These are phyloP conservation scores for Albatrellus ellisii DNA, from an alignment of 768 basidiomycete species.

Conservation along the genomic window DNA sequence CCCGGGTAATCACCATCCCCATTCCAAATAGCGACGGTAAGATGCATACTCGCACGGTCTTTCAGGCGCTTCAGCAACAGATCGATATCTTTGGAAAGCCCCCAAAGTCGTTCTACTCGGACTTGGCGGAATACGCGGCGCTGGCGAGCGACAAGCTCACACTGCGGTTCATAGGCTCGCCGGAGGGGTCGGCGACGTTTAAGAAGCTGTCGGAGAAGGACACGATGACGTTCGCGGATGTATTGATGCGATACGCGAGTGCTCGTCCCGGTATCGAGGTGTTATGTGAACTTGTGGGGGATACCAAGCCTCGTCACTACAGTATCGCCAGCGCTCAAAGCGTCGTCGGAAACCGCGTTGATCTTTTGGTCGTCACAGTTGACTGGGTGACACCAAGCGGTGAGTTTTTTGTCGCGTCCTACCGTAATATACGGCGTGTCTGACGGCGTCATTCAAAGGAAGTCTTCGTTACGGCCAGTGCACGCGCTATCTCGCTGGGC, in stretches of 20 bases:
- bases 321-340: conserved; percentile 95
- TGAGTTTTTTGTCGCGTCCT: conserved; percentile 24
- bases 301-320: conserved; percentile 96
- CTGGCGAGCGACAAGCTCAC: conserved; percentile 59
- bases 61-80: conserved; percentile 94
- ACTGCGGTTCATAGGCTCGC: conserved; percentile 83
- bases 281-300: conserved; percentile 80
- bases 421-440: not conserved
- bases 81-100: conserved; percentile 94
- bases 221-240: conserved; percentile 85
- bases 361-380: conserved; percentile 90
- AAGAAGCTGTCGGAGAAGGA: conserved; percentile 95
- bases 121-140: conserved; percentile 68
- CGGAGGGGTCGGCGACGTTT: conserved; percentile 85
- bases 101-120: conserved; percentile 89
- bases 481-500: conserved; percentile 81
- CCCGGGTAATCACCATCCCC: conserved; percentile 72
- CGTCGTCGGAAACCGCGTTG: conserved; percentile 89
- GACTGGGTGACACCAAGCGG: conserved; percentile 85
- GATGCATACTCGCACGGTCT: conserved; percentile 86
- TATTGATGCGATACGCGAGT: conserved; percentile 62
- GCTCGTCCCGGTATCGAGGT: conserved; percentile 76
- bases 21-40: conserved; percentile 45
- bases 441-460: conserved; percentile 30
- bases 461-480: conserved; percentile 82